Conservation (phyloP, 441 rosid genomes). For the Eutrema salsugineum region DNA sequence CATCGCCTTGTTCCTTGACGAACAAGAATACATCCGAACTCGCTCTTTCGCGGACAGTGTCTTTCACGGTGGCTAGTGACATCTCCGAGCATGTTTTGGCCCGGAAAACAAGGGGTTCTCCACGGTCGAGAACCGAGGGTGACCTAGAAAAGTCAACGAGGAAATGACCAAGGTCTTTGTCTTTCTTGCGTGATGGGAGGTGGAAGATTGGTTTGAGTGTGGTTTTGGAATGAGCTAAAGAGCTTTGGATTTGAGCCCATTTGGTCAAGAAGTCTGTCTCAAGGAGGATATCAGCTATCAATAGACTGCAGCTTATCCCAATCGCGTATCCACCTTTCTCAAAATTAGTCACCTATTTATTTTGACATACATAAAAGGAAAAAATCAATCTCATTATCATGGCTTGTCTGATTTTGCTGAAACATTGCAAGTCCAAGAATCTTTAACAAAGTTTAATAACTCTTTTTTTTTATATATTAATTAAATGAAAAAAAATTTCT, state of each 20-base stretch:
- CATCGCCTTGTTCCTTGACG: conserved; percentile 36
- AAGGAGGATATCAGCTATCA: conserved; percentile 53
- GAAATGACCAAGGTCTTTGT: neutral
- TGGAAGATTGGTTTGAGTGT: conserved; percentile 45
- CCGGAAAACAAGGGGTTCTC: conserved; percentile 33
- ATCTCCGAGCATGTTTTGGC: conserved; percentile 20
- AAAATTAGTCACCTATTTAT: conserved; percentile 77
- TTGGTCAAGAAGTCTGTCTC: conserved; percentile 42
- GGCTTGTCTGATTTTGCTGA: neutral
- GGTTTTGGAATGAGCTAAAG: conserved; percentile 16
- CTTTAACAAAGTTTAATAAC: too few species aligned
- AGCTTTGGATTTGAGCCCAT: conserved; percentile 59
- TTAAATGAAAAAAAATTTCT: too few species aligned
- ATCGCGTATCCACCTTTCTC: conserved; percentile 78
- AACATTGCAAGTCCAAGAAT: neutral
- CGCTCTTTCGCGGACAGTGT: conserved; percentile 20
- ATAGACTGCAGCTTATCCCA: conserved; percentile 73
- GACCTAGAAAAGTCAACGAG: conserved; percentile 15
- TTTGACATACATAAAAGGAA: neutral
- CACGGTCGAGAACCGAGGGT: conserved; percentile 31
- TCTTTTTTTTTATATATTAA: too few species aligned
- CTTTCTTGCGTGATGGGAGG: conserved; percentile 42
- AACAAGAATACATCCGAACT: conserved; percentile 34
- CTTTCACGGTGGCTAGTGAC: conserved; percentile 34
- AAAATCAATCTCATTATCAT: neutral